Evolutionary conservation across 2,329 filamentous ascomycete species (phyloP).

Genomic region (Tricladium varicosporioides): DNA sequence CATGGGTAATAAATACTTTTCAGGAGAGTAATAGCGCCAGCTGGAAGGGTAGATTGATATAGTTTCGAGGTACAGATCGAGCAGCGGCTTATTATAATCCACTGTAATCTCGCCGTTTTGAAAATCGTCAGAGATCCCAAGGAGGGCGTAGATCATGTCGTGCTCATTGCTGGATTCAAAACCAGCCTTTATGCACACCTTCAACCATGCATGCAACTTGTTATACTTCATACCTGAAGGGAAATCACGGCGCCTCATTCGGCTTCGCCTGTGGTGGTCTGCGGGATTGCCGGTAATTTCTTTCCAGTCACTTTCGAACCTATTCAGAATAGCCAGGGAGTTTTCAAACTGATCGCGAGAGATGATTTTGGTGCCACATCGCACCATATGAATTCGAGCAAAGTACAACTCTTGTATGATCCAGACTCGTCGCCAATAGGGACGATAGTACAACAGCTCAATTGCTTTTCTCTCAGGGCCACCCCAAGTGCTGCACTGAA

Average conservation of each 20-base stretch:
- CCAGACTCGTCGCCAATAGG: neutral
- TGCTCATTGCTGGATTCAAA: neutral
- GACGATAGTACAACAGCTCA: neutral
- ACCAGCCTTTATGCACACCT: too few relatives aligned
- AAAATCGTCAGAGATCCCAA: neutral
- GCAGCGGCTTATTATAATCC: neutral
- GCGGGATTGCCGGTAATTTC: neutral
- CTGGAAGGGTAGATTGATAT: too few relatives aligned
- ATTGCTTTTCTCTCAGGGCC: neutral
- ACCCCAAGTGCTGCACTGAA: neutral
- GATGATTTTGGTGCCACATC: neutral
- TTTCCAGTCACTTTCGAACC: neutral
- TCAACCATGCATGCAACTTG: neutral
- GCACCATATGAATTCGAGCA: neutral
- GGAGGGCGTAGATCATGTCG: neutral
- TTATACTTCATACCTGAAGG: neutral
- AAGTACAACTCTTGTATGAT: neutral
- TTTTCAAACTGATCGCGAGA: neutral
- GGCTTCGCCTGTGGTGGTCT: neutral
- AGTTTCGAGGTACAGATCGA: too few relatives aligned
- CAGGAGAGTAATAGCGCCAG: too few relatives aligned
- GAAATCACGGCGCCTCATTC: neutral
- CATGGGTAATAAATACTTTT: too few relatives aligned
- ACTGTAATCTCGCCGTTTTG: neutral
- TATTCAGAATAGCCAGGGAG: neutral